Conservation (phyloP, 331 rosid species). For the Ulmus americana region DNA sequence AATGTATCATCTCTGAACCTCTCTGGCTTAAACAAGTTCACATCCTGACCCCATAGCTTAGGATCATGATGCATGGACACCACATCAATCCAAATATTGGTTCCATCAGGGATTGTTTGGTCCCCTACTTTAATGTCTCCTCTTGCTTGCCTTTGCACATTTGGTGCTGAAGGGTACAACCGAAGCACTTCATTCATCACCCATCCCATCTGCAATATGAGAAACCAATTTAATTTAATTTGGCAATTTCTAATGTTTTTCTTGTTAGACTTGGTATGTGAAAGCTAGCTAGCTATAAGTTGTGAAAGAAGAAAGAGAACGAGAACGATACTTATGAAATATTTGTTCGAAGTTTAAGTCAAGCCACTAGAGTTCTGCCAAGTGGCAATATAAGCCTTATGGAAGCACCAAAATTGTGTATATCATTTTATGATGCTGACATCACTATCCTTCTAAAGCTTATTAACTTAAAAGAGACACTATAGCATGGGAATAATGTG, state of each 20-base stretch:
- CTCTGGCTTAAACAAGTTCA: constrained; percentile 60
- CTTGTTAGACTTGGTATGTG: too few relatives aligned
- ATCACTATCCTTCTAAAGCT: neutral
- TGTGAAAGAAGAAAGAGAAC: too few relatives aligned
- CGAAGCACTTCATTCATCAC: constrained; percentile 77
- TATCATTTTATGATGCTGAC: neutral
- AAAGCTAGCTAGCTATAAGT: too few relatives aligned
- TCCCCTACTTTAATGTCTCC: constrained; percentile 50
- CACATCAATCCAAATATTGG: constrained; percentile 76
- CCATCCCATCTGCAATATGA: constrained; percentile 69
- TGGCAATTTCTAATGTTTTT: too few relatives aligned
- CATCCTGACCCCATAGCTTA: constrained; percentile 61
- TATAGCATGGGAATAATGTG: constrained; percentile 8
- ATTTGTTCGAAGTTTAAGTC: too few relatives aligned
- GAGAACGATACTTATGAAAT: too few relatives aligned
- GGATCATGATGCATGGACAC: constrained; percentile 72
- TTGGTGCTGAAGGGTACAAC: constrained; percentile 80
- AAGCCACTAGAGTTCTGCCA: neutral
- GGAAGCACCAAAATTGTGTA: neutral
- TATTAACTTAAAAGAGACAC: neutral
- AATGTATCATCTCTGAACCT: constrained; percentile 50
- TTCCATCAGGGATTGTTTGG: constrained; percentile 50
- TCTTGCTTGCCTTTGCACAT: constrained; percentile 74
- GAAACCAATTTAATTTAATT: too few relatives aligned
- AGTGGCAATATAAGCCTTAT: neutral